Conservation (phyloP, 2,329 filamentous ascomycete genomes). For the Aspergillus nomiae region DNA sequence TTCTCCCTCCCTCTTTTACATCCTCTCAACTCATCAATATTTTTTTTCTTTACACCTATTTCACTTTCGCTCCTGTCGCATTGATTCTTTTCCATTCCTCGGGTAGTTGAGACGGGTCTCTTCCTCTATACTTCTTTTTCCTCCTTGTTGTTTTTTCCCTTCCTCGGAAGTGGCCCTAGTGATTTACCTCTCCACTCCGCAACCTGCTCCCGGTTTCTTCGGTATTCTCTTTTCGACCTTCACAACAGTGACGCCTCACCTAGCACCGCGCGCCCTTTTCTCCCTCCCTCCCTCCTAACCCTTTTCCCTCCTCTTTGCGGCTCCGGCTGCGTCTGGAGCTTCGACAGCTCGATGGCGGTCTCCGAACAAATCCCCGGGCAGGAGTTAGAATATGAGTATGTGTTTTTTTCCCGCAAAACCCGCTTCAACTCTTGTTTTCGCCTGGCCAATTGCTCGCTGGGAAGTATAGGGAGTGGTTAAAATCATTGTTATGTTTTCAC, state of each 20-base stretch:
- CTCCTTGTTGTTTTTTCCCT: not conserved
- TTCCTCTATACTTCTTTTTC: slow-evolving; percentile 6
- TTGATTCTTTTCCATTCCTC: not conserved
- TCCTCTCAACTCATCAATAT: not conserved
- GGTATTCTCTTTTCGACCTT: slow-evolving; percentile 5
- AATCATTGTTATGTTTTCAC: not conserved
- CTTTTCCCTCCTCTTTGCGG: slow-evolving; percentile 19
- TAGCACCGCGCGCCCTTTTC: slow-evolving; percentile 6
- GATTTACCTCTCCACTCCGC: slow-evolving; percentile 17
- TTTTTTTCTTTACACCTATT: not conserved
- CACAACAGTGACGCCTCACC: slow-evolving; percentile 11
- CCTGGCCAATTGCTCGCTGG: not conserved
- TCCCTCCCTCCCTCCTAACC: not conserved
- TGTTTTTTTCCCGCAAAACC: slow-evolving; percentile 12
- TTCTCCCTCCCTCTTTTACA: slow-evolving; percentile 2
- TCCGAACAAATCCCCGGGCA: slow-evolving; percentile 44
- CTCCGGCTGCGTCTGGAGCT: slow-evolving; percentile 39
- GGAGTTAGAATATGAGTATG: slow-evolving; percentile 48
- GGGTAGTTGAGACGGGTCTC: slow-evolving; percentile 9
- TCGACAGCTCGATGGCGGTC: slow-evolving; percentile 43
- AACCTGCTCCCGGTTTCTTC: slow-evolving; percentile 18
- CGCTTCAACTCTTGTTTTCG: slow-evolving; percentile 4
- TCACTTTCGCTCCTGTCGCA: not conserved
- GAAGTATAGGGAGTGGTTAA: not conserved
- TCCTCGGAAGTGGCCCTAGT: slow-evolving; percentile 7